Percentiles rank a stretch among this genome's conserved stretches.
Evolutionary conservation across 139 green algal genomes (phyloP).

Genomic region (Medakamo hakoo): DNA sequence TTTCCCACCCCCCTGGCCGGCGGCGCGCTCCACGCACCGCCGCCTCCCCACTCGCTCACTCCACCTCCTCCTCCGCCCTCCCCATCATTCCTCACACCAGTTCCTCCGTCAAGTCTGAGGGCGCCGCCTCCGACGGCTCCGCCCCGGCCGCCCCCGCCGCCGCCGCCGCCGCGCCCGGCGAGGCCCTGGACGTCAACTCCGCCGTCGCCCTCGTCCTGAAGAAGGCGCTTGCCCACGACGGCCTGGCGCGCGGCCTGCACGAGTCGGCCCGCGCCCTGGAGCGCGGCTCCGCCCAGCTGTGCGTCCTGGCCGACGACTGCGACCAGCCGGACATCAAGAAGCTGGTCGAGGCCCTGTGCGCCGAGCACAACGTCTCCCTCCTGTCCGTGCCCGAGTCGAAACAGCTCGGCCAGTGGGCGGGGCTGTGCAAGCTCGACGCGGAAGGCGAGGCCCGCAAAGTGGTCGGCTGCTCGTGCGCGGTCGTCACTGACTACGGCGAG

Average conservation of each 20-base stretch:
- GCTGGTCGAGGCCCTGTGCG: constrained; percentile 95
- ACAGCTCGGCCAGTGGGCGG: constrained; percentile 81
- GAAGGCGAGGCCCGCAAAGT: constrained; percentile 95
- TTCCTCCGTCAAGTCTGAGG: constrained; percentile 4
- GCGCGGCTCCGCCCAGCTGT: constrained; percentile 74
- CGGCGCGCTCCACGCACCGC: too few species aligned
- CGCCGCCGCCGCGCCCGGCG: constrained; percentile 50
- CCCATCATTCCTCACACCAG: too few species aligned
- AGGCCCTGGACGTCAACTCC: constrained; percentile 95
- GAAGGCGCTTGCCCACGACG: constrained; percentile 93
- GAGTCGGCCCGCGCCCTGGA: constrained; percentile 67
- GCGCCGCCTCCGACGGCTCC: neutral
- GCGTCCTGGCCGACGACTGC: constrained; percentile 95
- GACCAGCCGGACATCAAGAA: constrained; percentile 99
- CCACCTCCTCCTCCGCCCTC: too few species aligned
- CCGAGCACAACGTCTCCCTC: constrained; percentile 91
- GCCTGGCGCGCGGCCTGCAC: constrained; percentile 83
- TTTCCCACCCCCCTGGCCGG: too few species aligned
- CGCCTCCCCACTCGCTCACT: too few species aligned
- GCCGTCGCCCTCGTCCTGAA: constrained; percentile 90
- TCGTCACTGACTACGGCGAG: constrained; percentile 94
- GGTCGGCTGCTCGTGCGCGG: constrained; percentile 83
- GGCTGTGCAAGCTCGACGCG: constrained; percentile 95
- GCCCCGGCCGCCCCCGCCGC: constrained; percentile 15
- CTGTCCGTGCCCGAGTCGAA: constrained; percentile 80